Evolutionary conservation across 805 yeast genomes (phyloP), one percentile per base, ranked within the genome.

Genomic region (Starmerella vitae): DNA sequence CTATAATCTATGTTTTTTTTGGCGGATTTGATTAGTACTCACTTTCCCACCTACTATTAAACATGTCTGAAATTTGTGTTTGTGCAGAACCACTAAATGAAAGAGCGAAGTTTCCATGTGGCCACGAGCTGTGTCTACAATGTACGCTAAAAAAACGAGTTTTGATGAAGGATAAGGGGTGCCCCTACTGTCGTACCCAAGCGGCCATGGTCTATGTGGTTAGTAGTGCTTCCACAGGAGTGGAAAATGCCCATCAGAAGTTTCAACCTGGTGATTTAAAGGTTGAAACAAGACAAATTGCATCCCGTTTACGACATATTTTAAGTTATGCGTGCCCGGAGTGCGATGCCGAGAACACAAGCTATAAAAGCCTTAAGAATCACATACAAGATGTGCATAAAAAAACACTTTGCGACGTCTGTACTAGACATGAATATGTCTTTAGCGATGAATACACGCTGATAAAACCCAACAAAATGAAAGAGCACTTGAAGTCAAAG

Each of bases 131-230:
- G 0, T 91, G 99, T 58, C 82, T 84, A 54, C 61, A 57, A 33
- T 91, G 99, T 63, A 66, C 83, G 0, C 71, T 88, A 47, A 68
- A 95, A 47, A 85, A 84, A 53, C 65, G 95, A 32, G 86, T 85
- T 0, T 61, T 88, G 13, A 85, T 79, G 59, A 67, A 71, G 19
- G 83, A 81, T 59, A 68, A 66, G 24, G 64, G 70, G 15, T 91
- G 99, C 65, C 65, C 86, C 35, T 76, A 84, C 31, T 91, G 99
- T 59, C 73, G 98, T 52, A 56, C 84, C 1, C 83, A 76, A 36
- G 71, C 71, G 42, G 71, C 67, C 2, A 56, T 57, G 8, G 61
- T 82, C 26, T 39, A 39, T 10, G 64, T 81, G 1, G 70, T 80
- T 47, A 68, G 84, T 1, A 34, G 61, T 0, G 54, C 53, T 33